A percentile compares a stretch with the other conserved stretches of the same genome.
Conservation (phyloP, 75 land plant genomes). For the Ceratopteris richardii region DNA sequence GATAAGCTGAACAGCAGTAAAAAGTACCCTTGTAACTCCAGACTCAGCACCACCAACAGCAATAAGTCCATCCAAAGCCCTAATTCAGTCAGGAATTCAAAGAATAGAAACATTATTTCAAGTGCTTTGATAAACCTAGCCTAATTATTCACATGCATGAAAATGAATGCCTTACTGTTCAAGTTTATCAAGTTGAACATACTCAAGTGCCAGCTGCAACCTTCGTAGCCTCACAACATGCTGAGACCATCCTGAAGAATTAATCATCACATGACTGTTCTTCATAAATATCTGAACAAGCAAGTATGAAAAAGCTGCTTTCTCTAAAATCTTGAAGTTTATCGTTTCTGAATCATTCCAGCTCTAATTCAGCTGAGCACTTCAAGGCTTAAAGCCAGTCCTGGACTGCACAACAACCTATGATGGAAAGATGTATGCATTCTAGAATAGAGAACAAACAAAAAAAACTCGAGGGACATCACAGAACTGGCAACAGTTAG, state of each 20-base stretch:
- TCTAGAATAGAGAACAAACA: too few species aligned
- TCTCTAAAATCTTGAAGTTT: too few species aligned
- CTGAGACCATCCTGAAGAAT: slow-evolving; percentile 61
- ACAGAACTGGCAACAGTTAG: too few species aligned
- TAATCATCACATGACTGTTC: too few species aligned
- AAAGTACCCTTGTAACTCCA: slow-evolving; percentile 63
- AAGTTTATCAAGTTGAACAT: slow-evolving; percentile 65
- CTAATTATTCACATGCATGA: not conserved
- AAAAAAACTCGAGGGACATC: too few species aligned
- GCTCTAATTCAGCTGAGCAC: too few species aligned
- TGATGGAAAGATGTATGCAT: too few species aligned
- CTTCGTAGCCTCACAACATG: slow-evolving; percentile 55
- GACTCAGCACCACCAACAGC: slow-evolving; percentile 66
- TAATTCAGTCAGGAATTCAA: slow-evolving; percentile 10
- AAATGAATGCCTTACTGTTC: slow-evolving; percentile 48
- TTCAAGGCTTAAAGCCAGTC: too few species aligned
- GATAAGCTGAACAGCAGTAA: slow-evolving; percentile 65
- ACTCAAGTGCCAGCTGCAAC: slow-evolving; percentile 73
- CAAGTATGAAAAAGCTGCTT: not conserved
- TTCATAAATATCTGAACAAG: not conserved
- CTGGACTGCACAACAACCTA: too few species aligned
- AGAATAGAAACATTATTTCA: not conserved
- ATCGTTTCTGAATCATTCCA: too few species aligned
- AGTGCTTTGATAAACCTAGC: not conserved
- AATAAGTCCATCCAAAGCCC: slow-evolving; percentile 72